Evolutionary conservation across 2,329 filamentous ascomycete genomes (phyloP), one percentile per base, ranked within the genome.

Genomic region (Tolypocladium inflatum): DNA sequence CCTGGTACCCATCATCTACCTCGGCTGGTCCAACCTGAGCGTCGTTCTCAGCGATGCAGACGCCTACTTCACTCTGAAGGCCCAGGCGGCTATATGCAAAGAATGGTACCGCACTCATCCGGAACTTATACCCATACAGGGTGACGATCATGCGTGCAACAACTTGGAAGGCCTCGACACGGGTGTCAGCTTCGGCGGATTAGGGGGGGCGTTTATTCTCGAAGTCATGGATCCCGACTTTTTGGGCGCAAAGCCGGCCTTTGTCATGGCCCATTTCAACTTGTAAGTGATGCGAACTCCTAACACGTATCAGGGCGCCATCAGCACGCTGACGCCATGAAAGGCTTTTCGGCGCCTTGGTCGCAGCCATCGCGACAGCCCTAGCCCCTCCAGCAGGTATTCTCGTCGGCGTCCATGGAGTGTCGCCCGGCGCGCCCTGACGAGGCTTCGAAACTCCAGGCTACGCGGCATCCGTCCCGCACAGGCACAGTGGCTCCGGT

Each of bases 311-410:
- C 9, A 4, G 33, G 26, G 26, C 8, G 26, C 17, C 45, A 17
- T 33, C 26, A 33, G 8, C 19, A 53, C 23, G 52, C 59, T 68
- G 30, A 68, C 58, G 19, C n/a, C 30, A 11, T 30, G 9, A 7
- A 38, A 69, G 66, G 33, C 13, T 64, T 5, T 13, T 68, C 19
- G 66, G 59, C 42, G 51, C 65, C 43, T 30, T 64, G 5, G 21
- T 66, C 42, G 59, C 63, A 33, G 57, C 65, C 41, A 1, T 64
- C 6, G 55, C 61, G 19, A 62, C 65, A 19, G 55, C 58, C 33
- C 19, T 66, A 15, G 57, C 59, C 8, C 57, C 57, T 38, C 48
- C 55, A 15, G 35, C 45, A 8, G 30, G 15, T 30, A 19, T 50
- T n/a, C 26, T 8, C 30, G 26, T 33, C 8, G 26, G 15, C 17